These are phyloP conservation scores for Iris pallida DNA, from an alignment of 116 monocot genomes.

Conservation along the genomic window DNA sequence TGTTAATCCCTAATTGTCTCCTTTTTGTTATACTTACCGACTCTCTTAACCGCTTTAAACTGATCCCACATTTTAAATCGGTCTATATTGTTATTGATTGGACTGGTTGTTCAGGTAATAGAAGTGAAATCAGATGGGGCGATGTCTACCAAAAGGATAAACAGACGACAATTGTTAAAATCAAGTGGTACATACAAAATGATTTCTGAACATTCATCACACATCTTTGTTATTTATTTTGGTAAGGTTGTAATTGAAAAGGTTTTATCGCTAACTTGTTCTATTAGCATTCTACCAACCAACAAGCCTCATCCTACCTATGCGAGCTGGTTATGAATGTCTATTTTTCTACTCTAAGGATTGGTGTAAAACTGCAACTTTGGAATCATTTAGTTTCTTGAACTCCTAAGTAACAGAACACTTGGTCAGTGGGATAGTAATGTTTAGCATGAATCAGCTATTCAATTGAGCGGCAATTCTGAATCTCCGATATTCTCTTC, in stretches of 20 bases:
- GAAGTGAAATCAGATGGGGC: slow-evolving; percentile 68
- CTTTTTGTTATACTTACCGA: too few relatives aligned
- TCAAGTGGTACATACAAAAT: slow-evolving; percentile 54
- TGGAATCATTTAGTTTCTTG: too few relatives aligned
- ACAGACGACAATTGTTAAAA: slow-evolving; percentile 68
- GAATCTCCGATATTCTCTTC: too few relatives aligned
- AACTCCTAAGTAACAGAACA: too few relatives aligned
- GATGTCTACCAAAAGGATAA: slow-evolving; percentile 58
- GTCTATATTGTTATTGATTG: not conserved
- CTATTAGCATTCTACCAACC: not conserved
- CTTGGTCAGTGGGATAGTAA: too few relatives aligned
- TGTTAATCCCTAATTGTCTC: too few relatives aligned
- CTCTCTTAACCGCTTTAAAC: too few relatives aligned
- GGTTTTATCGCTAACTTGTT: not conserved
- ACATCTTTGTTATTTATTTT: not conserved
- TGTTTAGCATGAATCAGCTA: too few relatives aligned
- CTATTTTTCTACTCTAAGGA: not conserved
- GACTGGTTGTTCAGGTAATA: slow-evolving; percentile 35
- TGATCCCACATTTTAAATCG: too few relatives aligned
- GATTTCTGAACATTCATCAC: not conserved
- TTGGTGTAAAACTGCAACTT: not conserved
- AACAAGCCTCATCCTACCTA: not conserved
- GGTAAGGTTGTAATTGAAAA: not conserved
- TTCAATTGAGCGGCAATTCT: too few relatives aligned
- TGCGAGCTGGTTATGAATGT: not conserved